phyloP scores from a whole-genome alignment of 2,329 filamentous ascomycete genomes.

The Ophiostoma triangulosporum region DNA sequence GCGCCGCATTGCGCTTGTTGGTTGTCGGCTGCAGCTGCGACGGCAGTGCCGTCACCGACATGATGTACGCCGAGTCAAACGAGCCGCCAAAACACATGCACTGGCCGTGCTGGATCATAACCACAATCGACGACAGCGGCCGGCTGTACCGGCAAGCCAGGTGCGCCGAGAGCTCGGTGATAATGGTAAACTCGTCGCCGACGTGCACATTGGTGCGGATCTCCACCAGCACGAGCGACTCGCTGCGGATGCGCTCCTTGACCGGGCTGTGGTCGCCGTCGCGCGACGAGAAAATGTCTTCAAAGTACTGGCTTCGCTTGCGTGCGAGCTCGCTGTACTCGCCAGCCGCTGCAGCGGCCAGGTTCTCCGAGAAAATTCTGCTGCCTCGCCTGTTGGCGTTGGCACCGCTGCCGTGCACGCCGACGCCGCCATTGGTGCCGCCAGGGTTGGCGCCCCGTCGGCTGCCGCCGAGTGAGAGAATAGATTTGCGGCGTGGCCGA shows the following conservation, averaged over 20 bases:
- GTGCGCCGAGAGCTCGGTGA: slow-evolving; percentile 58
- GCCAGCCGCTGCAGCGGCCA: not conserved
- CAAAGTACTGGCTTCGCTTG: slow-evolving; percentile 31
- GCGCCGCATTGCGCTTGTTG: slow-evolving; percentile 68
- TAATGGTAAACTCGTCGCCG: slow-evolving; percentile 60
- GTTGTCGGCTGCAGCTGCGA: slow-evolving; percentile 55
- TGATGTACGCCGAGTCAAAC: slow-evolving; percentile 65
- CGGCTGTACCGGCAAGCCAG: slow-evolving; percentile 65
- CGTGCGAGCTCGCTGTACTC: slow-evolving; percentile 3
- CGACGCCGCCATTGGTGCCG: not conserved
- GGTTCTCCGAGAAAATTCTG: not conserved
- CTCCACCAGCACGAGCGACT: slow-evolving; percentile 45
- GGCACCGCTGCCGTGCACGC: not conserved
- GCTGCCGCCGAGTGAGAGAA: not conserved
- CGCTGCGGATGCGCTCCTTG: slow-evolving; percentile 34
- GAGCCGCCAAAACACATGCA: slow-evolving; percentile 63
- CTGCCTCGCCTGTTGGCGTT: not conserved
- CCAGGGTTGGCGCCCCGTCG: not conserved
- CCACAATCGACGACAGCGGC: slow-evolving; percentile 57
- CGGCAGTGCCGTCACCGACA: slow-evolving; percentile 60
- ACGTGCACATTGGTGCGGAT: slow-evolving; percentile 52
- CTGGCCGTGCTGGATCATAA: slow-evolving; percentile 61
- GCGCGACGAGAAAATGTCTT: slow-evolving; percentile 27
- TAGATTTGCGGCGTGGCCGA: slow-evolving; percentile 17
- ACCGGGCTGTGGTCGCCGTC: slow-evolving; percentile 20